Base-by-base conservation (phyloP, 257 asterid genomes). In the Solanum medicagineum region DNA sequence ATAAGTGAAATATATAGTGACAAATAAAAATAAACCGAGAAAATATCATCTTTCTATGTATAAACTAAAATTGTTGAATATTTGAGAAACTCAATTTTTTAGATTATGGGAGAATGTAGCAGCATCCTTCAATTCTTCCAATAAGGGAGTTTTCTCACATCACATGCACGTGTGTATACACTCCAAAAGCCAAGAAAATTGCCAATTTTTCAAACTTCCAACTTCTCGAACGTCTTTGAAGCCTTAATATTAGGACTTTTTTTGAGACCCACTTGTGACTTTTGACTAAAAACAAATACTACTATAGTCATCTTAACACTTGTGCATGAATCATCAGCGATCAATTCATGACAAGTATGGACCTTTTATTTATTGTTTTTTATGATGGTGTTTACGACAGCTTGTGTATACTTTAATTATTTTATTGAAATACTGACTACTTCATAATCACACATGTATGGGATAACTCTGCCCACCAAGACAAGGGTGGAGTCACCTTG, bases 231-330 rank as follows among this genome's bases (percentile, higher is more conserved):
- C 91, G 85, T 84, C 81, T 73, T 87, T 83, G 83, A 51, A 86
- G 94, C 91, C 94, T 86, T 87, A 87, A 90, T 86, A 84, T 7
- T 71, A 84, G 93, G 92, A 85, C 26, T 26, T 9, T 84, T 32
- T 88, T 90, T 84, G 84, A 89, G 89, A 79, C 90, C 89, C 82
- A 91, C 89, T 32, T 84, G 81, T 74, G 80, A 84, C 90, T 88
- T 65, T 84, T 88, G 89, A 90, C 90, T 85, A 63, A 68, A 87
- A 77, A 84, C 19, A 85, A 85, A 62, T 54, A 44, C 75, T 40
- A 42, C n/a, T 42, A 13, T 20, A 74, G 12, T 49, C 13, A 49
- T 20, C 59, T n/a, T 22, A 49, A 26, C 3, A 36, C n/a, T 51
- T 49, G 40, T 14, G 45, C 63, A 49, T n/a, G 29, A 51, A 8